These are phyloP conservation scores for Leccinum ochraceum DNA, from an alignment of 768 basidiomycete genomes.

Conservation along the genomic window DNA sequence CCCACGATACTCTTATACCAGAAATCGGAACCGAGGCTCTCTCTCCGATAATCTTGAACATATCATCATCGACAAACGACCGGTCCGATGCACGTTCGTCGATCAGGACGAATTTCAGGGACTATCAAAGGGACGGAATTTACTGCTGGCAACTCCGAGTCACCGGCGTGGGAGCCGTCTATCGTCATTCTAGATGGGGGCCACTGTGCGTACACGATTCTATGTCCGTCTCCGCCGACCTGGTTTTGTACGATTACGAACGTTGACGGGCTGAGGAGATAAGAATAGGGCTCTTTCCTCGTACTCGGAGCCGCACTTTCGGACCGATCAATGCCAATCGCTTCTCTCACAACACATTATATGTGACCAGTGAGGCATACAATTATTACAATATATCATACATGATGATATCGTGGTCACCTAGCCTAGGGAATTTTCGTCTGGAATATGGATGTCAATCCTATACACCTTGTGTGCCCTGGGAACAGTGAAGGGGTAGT, in stretches of 20 bases:
- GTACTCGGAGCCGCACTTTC: conserved; percentile 12
- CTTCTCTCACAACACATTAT: conserved; percentile 10
- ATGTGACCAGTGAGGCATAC: conserved; percentile 8
- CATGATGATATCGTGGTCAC: neutral
- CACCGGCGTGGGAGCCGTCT: conserved; percentile 2
- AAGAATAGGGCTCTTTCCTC: conserved; percentile 1
- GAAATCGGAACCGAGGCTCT: conserved; percentile 2
- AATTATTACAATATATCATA: neutral
- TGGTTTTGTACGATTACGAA: neutral
- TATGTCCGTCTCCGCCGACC: neutral
- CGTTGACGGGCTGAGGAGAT: conserved; percentile 13
- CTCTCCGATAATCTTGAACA: conserved; percentile 12
- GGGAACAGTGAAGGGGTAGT: neutral
- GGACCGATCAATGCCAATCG: conserved; percentile 11
- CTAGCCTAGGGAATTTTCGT: too few species aligned
- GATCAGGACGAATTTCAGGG: neutral
- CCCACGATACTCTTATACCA: conserved; percentile 8
- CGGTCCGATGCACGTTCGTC: neutral
- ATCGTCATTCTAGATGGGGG: neutral
- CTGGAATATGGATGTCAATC: neutral
- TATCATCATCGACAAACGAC: conserved; percentile 2
- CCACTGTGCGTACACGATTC: neutral
- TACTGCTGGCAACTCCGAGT: neutral
- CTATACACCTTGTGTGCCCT: conserved; percentile 1
- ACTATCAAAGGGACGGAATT: neutral